Base-by-base conservation (phyloP, 2,329 filamentous ascomycete species). In the Furcasterigmium sp. region DNA sequence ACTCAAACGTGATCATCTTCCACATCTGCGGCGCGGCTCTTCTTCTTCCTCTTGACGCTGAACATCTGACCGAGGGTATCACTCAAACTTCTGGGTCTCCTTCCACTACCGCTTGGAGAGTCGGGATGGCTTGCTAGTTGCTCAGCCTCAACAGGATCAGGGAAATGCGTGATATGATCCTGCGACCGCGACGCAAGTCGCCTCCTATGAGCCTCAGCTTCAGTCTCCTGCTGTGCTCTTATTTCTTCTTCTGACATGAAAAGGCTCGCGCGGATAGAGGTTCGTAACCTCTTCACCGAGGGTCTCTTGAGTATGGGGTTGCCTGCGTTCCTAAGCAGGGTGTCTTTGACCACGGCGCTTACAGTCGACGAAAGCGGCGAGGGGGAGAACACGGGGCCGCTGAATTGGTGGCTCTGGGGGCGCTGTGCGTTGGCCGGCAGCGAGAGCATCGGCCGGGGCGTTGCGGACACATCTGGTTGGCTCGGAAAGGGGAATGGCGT, bases 351-450 rank as follows among this genome's bases (percentile, higher is more conserved):
- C 1, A 78, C 75, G 0, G 75, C 74, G 15, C 69, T 77, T 29
- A 82, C 73, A 2, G 78, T 80, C 0, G 76, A 79, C 2, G 76
- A 78, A 26, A 81, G 66, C 0, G 78, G 78, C 1, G 77, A 80
- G 10, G 78, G 77, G 3, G 76, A 80, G 47, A 80, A 77, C 29
- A 81, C 70, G 3, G 71, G 68, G 25, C 70, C 70, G 21, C 68
- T 61, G 47, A 61, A 68, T 39, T 67, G 63, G 20, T 65, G 63
- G 37, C 59, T 61, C 34, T 65, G 62, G 11, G 58, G 59, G 11
- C 62, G 56, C 56, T 23, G 48, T 53, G 35, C 35, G 5, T 13
- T 18, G 11, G 19, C 35, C 7, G 34, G 34, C 34, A 19, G n/a
- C 25, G 26, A 46, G 20, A 43, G 20, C 37, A 23, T 39, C 17